Evolutionary conservation across 116 monocot species (phyloP).

Genomic region (Dioscorea cayenensis): DNA sequence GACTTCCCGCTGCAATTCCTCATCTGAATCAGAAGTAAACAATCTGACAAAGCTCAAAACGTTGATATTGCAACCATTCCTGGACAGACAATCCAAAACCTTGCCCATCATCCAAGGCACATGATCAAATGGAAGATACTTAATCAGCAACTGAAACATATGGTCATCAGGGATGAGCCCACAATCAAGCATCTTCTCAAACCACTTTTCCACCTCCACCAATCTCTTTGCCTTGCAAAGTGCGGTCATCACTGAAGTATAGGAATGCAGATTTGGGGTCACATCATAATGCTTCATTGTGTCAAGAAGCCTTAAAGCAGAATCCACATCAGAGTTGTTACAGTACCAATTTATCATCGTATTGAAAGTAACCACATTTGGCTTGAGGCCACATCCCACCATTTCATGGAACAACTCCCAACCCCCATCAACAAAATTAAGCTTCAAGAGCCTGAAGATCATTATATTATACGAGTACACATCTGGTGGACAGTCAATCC

Average conservation of each 20-base stretch:
- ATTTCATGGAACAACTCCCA: constrained; percentile 32
- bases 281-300: constrained; percentile 10
- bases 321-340: constrained; percentile 19
- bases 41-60: constrained; percentile 5
- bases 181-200: constrained; percentile 29
- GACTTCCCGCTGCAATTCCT: constrained; percentile 11
- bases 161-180: constrained; percentile 33
- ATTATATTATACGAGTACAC: constrained; percentile 27
- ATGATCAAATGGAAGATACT: constrained; percentile 8
- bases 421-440: constrained; percentile 16
- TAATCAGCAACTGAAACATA: constrained; percentile 24
- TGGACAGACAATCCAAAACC: constrained; percentile 25
- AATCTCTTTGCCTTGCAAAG: constrained; percentile 34
- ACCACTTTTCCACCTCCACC: constrained; percentile 20
- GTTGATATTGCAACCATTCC: constrained; percentile 10
- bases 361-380: constrained; percentile 19
- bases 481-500: constrained; percentile 17
- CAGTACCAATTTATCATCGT: constrained; percentile 30
- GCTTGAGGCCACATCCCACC: constrained; percentile 17
- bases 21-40: constrained; percentile 10
- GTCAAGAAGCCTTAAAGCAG: constrained; percentile 18
- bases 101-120: constrained; percentile 12
- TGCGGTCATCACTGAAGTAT: constrained; percentile 17
- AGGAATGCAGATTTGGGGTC: constrained; percentile 21
- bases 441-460: constrained; percentile 24